Base-by-base conservation (phyloP, 2,329 filamentous ascomycete species). In the Verticillium albo-atrum region DNA sequence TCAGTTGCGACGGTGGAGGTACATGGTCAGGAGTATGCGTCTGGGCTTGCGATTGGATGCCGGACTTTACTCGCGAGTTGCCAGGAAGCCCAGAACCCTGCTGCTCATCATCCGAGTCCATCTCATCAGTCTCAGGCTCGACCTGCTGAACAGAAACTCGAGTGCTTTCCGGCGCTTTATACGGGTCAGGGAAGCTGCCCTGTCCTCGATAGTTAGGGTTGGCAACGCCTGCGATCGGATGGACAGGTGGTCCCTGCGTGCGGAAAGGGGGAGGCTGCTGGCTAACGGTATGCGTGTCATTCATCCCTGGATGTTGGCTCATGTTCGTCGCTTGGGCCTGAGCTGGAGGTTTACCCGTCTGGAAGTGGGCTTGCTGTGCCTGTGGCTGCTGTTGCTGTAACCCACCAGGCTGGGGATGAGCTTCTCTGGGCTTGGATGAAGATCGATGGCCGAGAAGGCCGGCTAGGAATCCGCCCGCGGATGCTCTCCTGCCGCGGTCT, bases 401-500 rank as follows among this genome's bases (percentile, higher is more conserved):
- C 42, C 25, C 47, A 25, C 54, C 47, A 3, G 27, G n/a, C n/a
- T 51, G 58, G 15, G 59, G 54, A 23, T 64, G 64, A 9, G 55
- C 56, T 17, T 68, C 67, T 34, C 59, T 56, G 2, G 58, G 60
- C 56, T 61, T 67, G 14, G 65, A 66, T 3, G 66, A 60, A 4
- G 64, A 61, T 20, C 65, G 56, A 54, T 61, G 62, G 54, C 42
- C 42, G 2, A 68, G 65, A 3, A 69, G 60, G 17, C 63, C 64
- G 6, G 65, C 63, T 37, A 69, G 54, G 50, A 68, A 64, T 6
- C 60, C 63, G 3, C 66, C 62, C 3, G 62, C 61, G 5, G 67
- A 66, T 6, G 61, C 60, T 51, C 66, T 64, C 2, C 67, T 61
- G 14, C 67, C 63, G 23, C 66, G 65, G 3, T 67, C 62, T 14